phyloP scores from a whole-genome alignment of 2,329 filamentous ascomycete species.

The Fusarium fujikuroi region DNA sequence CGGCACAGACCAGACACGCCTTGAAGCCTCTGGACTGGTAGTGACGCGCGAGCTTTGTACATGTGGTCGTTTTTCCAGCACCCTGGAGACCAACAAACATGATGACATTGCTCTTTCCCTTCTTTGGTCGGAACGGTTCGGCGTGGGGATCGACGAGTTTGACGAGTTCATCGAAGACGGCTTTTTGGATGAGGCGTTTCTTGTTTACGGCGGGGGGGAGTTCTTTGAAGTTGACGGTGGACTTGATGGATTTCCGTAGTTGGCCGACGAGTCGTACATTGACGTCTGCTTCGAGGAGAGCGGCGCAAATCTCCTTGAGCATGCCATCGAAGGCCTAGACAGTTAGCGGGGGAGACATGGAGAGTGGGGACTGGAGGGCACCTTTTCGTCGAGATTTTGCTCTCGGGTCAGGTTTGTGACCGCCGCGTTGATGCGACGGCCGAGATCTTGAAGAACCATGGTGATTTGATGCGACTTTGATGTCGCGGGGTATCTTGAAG shows the following conservation, averaged over 20 bases:
- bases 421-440: conserved; percentile 97
- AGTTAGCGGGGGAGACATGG: conserved; percentile 18
- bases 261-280: conserved; percentile 93
- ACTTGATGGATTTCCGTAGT: conserved; percentile 92
- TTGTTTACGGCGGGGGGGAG: conserved; percentile 93
- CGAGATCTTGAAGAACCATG: conserved; percentile 99
- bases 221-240: conserved; percentile 93
- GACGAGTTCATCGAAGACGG: conserved; percentile 97
- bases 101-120: conserved; percentile 95
- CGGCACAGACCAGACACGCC: conserved; percentile 92
- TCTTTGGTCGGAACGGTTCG: conserved; percentile 96
- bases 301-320: conserved; percentile 98
- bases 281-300: conserved; percentile 95
- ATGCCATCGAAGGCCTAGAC: conserved; percentile 90
- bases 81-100: conserved; percentile 99
- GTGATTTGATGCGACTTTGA: conserved; percentile 38
- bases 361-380: conserved; percentile 49
- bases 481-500: conserved; percentile 42
- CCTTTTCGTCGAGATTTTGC: conserved; percentile 96
- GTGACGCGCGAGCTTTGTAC: conserved; percentile 94
- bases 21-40: conserved; percentile 95
- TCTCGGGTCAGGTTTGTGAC: conserved; percentile 93
- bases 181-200: conserved; percentile 97
- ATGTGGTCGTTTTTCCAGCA: conserved; percentile 97
- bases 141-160: conserved; percentile 95